Evolutionary conservation across 1,139 yeast genomes (phyloP), one percentile per base, ranked within the genome.

Genomic region (Yamadazyma membranifaciens): DNA sequence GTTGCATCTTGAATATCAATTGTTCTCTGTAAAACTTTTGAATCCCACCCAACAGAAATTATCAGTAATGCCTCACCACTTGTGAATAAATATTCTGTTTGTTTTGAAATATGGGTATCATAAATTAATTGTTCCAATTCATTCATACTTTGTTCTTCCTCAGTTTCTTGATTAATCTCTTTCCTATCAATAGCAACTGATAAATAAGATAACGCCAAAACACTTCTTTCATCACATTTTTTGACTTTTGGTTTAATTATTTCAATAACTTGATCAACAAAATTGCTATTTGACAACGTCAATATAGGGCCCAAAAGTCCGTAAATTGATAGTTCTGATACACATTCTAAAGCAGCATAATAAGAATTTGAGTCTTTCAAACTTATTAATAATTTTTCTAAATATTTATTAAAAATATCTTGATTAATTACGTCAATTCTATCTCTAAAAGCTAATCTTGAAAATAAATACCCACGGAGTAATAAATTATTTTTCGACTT

Each of bases 41-140:
- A 83, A 2, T 71, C 57, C 95, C 95, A 87, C 0, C 97, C 96
- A 22, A 81, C 73, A 0, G 87, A 81, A 5, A 83, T 56, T 14
- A 87, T 68, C 27, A 87, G 73, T 22, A 89, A 63, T 0, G 96
- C 92, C 58, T 92, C 98, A 42, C 98, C 98, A 40, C 83, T 75
- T 0, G 91, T 50, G 52, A 92, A 88, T 31, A 85, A 63, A 42
- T 72, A 78, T 46, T 91, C 97, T 9, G 80, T 69, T 48, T 86
- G 89, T 48, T 85, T 87, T 1, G 89, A 77, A 6, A 58, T 57
- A 53, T 85, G 83, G 0, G 87, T 73, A 4, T 77, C 83, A 51
- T 72, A 79, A 2, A 88, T 55, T 1, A 64, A 51, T 9, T 69
- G 58, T 44, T 81, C 82, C 47, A 66, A 67, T 0, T 52, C 62